Base-by-base conservation (phyloP, 2,329 filamentous ascomycete genomes). In the Penicillium sclerotiorum region DNA sequence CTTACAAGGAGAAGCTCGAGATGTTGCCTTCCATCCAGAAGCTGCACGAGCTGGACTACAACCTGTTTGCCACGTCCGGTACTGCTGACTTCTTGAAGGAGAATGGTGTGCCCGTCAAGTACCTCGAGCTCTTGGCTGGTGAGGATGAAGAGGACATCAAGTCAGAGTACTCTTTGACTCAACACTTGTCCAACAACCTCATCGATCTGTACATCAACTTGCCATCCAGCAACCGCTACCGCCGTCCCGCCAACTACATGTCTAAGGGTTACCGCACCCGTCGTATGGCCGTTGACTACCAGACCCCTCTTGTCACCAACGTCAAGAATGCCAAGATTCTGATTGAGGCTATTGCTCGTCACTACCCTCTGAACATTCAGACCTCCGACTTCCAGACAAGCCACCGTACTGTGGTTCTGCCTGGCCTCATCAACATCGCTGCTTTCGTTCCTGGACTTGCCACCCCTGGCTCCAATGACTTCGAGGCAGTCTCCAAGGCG, bases 131-230 rank as follows among this genome's bases (percentile, higher is more conserved):
- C 25, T 83, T 99, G 11, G 83, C 83, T 45, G 85, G 87, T 50
- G 81, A 87, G 56, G 84, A 91, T 56, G 88, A 91, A 60, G 8
- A n/a, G 6, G 87, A 91, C 55, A 90, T 95, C 70, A 92, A 93
- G 72, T 90, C 91, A 0, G 94, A 99, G 75, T 99, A 95, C 77
- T 99, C 94, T 8, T 82, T 99, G 55, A 96, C 91, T 1, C 91
- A 97, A 76, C 93, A 96, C 77, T 78, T 99, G 74, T 89, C 93
- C 50, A 97, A 96, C 77, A 97, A 97, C 77, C 86, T 94, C 72
- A 99, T 99, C 64, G 93, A 97, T 71, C 78, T 99, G 53, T 99
- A 99, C 78, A 96, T 99, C 85, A 99, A 99, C 74, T 75, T 99
- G 73, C 94, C 94, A n/a, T 97, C 94, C 11, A 96, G 84, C 83